Base-by-base conservation (phyloP, 768 basidiomycete genomes). In the Cystobasidiopsis lactophilus region DNA sequence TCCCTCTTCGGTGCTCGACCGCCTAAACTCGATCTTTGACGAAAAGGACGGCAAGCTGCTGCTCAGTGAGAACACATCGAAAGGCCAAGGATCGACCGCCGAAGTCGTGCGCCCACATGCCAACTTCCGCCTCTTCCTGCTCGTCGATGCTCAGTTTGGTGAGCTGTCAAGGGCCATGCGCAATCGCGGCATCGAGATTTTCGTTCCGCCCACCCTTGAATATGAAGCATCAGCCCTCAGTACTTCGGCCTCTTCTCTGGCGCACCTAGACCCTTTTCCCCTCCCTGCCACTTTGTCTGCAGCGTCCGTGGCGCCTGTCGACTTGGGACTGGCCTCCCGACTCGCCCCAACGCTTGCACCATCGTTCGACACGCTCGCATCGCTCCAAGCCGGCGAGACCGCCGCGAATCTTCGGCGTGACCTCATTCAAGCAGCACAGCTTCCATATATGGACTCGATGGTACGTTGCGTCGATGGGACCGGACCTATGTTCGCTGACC, bases 161-260 rank as follows among this genome's bases (percentile, higher is more conserved):
- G 93, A 98, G 67, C 70, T 96, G 11, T 96, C 93, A 1, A 74
- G 93, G 35, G 93, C 93, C 2, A 98, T 98, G 93, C 80, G 93
- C 24, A 98, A 98, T 67, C 77, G 93, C 52, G 91, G 91, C 18
- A 71, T 93, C 33, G 93, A 98, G 66, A 73, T 95, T 44, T 73
- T 74, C 27, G 60, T 86, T 10, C 50, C 55, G n/a, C n/a, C n/a
- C 29, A 5, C 50, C 3, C 5, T 39, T 13, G 27, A 14, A 2
- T 4, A 39, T 26, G 14, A 40, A 2, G 14, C 49, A 19, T 27
- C 45, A 1, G 4, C 40, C 26, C 35, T n/a, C 30, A n/a, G 1
- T 2, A 1, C 21, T 45, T 29, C 16, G 13, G 9, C 14, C 30
- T 14, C 2, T 19, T 13, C 41, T 14, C 9, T 16, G n/a, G n/a